Conservation (phyloP, 2,329 filamentous ascomycete genomes). For the Aspergillus luchuensis region DNA sequence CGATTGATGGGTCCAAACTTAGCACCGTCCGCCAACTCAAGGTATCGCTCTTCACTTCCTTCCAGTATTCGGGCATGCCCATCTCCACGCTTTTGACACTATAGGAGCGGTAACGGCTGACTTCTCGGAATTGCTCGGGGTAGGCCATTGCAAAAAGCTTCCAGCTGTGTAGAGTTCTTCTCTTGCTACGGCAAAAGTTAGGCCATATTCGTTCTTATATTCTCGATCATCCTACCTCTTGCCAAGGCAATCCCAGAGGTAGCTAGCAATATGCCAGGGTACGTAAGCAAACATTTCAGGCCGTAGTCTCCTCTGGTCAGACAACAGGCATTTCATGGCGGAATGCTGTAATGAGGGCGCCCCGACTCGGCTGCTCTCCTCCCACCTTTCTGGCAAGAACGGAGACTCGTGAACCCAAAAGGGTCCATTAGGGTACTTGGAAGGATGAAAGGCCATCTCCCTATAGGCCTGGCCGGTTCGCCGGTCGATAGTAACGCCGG, state of each 20-base stretch:
- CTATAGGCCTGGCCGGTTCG: conserved; percentile 21
- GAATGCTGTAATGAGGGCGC: conserved; percentile 38
- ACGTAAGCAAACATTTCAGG: conserved; percentile 38
- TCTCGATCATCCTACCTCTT: conserved; percentile 32
- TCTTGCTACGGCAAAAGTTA: conserved; percentile 29
- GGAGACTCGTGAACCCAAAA: conserved; percentile 45
- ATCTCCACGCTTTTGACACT: conserved; percentile 33
- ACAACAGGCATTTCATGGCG: conserved; percentile 35
- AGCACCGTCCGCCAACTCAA: conserved; percentile 40
- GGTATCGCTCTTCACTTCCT: conserved; percentile 34
- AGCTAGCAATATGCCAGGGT: conserved; percentile 43
- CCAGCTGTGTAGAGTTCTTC: conserved; percentile 47
- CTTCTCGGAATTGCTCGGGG: conserved; percentile 35
- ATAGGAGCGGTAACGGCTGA: conserved; percentile 33
- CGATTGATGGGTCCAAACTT: conserved; percentile 35
- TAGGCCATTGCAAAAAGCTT: conserved; percentile 45
- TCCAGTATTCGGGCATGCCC: conserved; percentile 39
- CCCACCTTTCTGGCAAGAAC: conserved; percentile 33
- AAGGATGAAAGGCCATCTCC: conserved; percentile 8
- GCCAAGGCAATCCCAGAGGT: conserved; percentile 43
- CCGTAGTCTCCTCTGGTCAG: conserved; percentile 41
- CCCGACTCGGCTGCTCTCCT: conserved; percentile 27
- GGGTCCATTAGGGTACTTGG: conserved; percentile 25
- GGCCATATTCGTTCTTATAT: not conserved
- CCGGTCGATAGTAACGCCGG: conserved; percentile 7